Percentiles rank a stretch among this genome's conserved stretches.
Evolutionary conservation across 2,329 filamentous ascomycete genomes (phyloP).

Genomic region (Tolypocladium album): DNA sequence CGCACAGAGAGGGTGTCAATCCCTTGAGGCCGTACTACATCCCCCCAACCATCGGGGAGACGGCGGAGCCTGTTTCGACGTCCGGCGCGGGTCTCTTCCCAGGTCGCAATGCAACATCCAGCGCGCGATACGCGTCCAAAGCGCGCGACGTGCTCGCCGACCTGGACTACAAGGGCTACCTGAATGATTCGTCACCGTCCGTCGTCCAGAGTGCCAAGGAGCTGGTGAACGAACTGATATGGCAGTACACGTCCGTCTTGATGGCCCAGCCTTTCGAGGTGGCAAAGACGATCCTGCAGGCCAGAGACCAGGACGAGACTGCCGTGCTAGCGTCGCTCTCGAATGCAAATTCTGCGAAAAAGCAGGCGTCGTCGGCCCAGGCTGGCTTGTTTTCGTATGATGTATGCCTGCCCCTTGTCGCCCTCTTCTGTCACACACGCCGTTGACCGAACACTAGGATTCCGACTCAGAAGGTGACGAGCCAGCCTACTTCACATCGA

Average conservation of each 20-base stretch:
- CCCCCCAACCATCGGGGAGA: slow-evolving; percentile 43
- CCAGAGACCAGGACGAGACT: slow-evolving; percentile 46
- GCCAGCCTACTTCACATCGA: slow-evolving; percentile 73
- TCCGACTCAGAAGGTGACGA: slow-evolving; percentile 66
- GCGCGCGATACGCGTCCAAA: slow-evolving; percentile 31
- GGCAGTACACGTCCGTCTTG: slow-evolving; percentile 84
- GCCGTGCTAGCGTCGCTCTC: slow-evolving; percentile 17
- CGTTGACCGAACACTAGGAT: slow-evolving; percentile 28
- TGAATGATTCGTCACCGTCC: slow-evolving; percentile 66
- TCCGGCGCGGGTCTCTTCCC: slow-evolving; percentile 35
- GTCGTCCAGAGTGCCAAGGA: slow-evolving; percentile 64
- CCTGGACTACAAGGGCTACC: slow-evolving; percentile 83
- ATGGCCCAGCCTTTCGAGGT: slow-evolving; percentile 96
- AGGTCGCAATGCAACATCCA: slow-evolving; percentile 29
- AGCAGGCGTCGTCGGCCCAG: slow-evolving; percentile 19
- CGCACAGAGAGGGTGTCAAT: slow-evolving; percentile 40
- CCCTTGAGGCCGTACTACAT: slow-evolving; percentile 63
- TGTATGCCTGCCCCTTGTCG: slow-evolving; percentile 12
- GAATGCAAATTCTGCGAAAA: slow-evolving; percentile 14
- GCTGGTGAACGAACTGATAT: slow-evolving; percentile 73
- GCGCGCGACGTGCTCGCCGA: slow-evolving; percentile 83
- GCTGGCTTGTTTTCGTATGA: slow-evolving; percentile 22
- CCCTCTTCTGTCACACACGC: neutral
- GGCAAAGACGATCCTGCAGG: slow-evolving; percentile 85
- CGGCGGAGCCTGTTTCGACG: slow-evolving; percentile 23